phyloP scores from a whole-genome alignment of 2,329 filamentous ascomycete genomes.

The Ceratocystis albifundus region DNA sequence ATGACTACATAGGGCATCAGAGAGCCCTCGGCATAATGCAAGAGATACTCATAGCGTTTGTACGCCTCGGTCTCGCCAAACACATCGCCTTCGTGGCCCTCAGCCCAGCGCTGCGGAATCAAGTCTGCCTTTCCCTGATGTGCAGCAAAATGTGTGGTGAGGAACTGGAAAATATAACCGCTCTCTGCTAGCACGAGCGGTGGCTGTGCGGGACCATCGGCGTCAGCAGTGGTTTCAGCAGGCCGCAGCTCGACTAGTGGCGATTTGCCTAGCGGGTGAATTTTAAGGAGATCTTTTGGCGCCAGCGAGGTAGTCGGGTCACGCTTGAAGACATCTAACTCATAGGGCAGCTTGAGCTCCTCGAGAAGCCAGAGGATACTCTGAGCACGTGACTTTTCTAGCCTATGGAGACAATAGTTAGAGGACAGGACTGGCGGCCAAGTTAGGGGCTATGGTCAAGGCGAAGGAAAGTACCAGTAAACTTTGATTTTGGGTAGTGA shows the following conservation, averaged over 20 bases:
- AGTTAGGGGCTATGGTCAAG: neutral
- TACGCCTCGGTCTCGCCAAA: slow-evolving; percentile 51
- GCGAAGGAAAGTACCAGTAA: slow-evolving; percentile 21
- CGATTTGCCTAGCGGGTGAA: slow-evolving; percentile 81
- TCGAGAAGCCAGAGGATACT: slow-evolving; percentile 78
- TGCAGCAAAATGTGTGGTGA: slow-evolving; percentile 51
- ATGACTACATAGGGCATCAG: slow-evolving; percentile 63
- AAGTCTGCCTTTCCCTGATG: slow-evolving; percentile 33
- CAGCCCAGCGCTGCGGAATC: slow-evolving; percentile 41
- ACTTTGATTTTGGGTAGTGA: slow-evolving; percentile 41
- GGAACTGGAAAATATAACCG: slow-evolving; percentile 68
- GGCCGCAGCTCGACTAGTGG: slow-evolving; percentile 57
- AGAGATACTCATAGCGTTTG: slow-evolving; percentile 52
- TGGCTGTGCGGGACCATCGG: slow-evolving; percentile 26
- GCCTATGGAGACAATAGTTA: slow-evolving; percentile 41
- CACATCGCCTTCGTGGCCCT: slow-evolving; percentile 45
- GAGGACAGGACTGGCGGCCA: neutral
- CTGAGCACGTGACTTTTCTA: slow-evolving; percentile 70
- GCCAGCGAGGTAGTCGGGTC: slow-evolving; percentile 51
- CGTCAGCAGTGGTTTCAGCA: slow-evolving; percentile 24
- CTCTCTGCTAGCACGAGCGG: slow-evolving; percentile 66
- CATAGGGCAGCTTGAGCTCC: slow-evolving; percentile 67
- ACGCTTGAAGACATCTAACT: slow-evolving; percentile 69
- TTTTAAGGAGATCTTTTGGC: slow-evolving; percentile 59
- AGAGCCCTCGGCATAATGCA: slow-evolving; percentile 79